Evolutionary conservation across 2,329 filamentous ascomycete genomes (phyloP).

Genomic region (Juglanconis oblonga): DNA sequence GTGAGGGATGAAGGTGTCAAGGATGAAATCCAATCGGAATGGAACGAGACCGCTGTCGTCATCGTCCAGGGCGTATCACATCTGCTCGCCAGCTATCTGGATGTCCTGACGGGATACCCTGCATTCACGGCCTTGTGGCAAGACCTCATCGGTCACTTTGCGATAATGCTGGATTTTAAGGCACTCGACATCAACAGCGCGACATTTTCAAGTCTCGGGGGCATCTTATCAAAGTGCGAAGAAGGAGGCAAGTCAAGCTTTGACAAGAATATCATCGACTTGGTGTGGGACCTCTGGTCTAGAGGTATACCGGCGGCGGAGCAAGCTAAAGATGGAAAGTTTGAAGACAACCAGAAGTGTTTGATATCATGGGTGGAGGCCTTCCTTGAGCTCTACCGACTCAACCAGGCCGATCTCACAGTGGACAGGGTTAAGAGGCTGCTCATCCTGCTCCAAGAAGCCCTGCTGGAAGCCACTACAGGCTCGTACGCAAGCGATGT

Average conservation of each 20-base stretch:
- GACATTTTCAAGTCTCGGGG: conserved; percentile 63
- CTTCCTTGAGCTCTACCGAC: conserved; percentile 72
- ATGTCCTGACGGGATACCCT: conserved; percentile 62
- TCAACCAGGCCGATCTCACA: conserved; percentile 64
- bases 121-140: conserved; percentile 74
- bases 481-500: conserved; percentile 69
- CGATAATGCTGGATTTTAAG: conserved; percentile 58
- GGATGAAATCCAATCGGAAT: conserved; percentile 50
- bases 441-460: conserved; percentile 66
- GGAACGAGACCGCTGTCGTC: conserved; percentile 73
- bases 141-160: conserved; percentile 68
- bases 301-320: conserved; percentile 56
- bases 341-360: conserved; percentile 72
- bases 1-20: conserved; percentile 35
- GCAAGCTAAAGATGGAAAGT: conserved; percentile 39
- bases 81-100: conserved; percentile 73
- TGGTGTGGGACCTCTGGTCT: conserved; percentile 70
- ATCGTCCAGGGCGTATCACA: conserved; percentile 70
- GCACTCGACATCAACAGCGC: conserved; percentile 71
- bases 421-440: conserved; percentile 64
- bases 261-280: conserved; percentile 51
- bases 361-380: conserved; percentile 80
- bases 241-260: conserved; percentile 41
- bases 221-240: conserved; percentile 55
- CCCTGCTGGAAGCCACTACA: conserved; percentile 67